phyloP scores from a whole-genome alignment of 2,329 filamentous ascomycete species.

The Colletotrichum australisinense region DNA sequence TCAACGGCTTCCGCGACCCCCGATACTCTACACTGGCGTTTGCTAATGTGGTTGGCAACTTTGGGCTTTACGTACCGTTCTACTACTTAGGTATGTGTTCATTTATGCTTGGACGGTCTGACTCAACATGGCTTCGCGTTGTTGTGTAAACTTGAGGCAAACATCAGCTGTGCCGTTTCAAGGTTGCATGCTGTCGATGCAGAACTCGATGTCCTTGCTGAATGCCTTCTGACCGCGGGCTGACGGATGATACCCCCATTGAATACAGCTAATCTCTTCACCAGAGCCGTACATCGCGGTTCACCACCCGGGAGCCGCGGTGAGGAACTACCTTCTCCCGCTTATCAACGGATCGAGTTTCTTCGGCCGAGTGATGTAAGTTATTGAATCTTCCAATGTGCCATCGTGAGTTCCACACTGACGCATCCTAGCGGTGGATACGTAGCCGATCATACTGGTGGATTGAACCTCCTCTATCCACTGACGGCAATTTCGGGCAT shows the following conservation, averaged over 20 bases:
- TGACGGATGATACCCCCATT: no score
- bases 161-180: neutral
- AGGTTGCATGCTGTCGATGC: no score
- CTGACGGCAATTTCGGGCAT: constrained; percentile 13
- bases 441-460: constrained; percentile 22
- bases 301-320: constrained; percentile 47
- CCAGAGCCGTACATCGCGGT: constrained; percentile 52
- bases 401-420: neutral
- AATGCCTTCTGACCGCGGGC: neutral
- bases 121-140: neutral
- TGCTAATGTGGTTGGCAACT: constrained; percentile 37
- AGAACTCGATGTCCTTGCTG: no score
- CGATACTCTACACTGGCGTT: constrained; percentile 9
- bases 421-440: constrained; percentile 2
- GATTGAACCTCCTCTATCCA: constrained; percentile 23
- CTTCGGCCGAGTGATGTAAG: constrained; percentile 53
- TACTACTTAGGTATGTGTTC: constrained; percentile 43
- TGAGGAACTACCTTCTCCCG: constrained; percentile 51
- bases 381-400: neutral
- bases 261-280: constrained; percentile 33
- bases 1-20: constrained; percentile 13
- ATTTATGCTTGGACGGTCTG: no score
- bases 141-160: neutral
- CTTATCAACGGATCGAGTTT: constrained; percentile 58
- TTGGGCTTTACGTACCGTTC: constrained; percentile 48